Evolutionary conservation across 495 filamentous ascomycete species (phyloP).

Genomic region (Elaphomyces granulatus): DNA sequence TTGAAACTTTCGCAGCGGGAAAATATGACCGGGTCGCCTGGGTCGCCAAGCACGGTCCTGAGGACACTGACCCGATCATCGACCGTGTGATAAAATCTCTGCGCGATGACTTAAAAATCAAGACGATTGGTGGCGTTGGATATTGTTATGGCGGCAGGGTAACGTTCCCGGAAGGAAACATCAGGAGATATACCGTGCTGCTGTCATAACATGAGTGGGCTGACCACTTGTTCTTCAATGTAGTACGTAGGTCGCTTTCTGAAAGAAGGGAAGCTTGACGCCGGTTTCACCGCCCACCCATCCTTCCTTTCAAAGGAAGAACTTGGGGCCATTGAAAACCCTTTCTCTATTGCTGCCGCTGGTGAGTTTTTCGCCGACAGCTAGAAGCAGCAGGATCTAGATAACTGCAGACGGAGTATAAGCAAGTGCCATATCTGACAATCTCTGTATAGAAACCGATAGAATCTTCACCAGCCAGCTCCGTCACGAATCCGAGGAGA

Average conservation of each 20-base stretch:
- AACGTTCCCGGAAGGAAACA: neutral
- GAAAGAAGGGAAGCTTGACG: conserved; percentile 38
- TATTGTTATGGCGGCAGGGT: conserved; percentile 37
- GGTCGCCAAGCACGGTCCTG: conserved; percentile 41
- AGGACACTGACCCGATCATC: conserved; percentile 50
- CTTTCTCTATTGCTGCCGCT: conserved; percentile 58
- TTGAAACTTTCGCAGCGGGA: conserved; percentile 38
- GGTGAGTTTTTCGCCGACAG: no score
- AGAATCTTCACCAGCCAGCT: conserved; percentile 61
- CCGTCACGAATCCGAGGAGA: conserved; percentile 48
- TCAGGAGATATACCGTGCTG: no score
- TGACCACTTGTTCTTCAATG: neutral
- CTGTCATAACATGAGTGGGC: neutral
- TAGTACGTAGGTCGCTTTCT: conserved; percentile 33
- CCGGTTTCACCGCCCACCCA: conserved; percentile 65
- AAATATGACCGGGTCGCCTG: conserved; percentile 48
- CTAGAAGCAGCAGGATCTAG: no score
- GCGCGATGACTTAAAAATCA: conserved; percentile 40
- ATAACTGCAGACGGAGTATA: no score
- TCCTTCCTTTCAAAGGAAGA: conserved; percentile 65
- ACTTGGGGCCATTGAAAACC: conserved; percentile 52
- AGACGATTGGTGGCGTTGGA: conserved; percentile 48
- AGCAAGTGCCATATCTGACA: no score
- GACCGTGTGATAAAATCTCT: conserved; percentile 44
- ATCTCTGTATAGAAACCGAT: conserved; percentile 48